phyloP scores from a whole-genome alignment of 2,329 filamentous ascomycete genomes.

The Bipolaris cookei region DNA sequence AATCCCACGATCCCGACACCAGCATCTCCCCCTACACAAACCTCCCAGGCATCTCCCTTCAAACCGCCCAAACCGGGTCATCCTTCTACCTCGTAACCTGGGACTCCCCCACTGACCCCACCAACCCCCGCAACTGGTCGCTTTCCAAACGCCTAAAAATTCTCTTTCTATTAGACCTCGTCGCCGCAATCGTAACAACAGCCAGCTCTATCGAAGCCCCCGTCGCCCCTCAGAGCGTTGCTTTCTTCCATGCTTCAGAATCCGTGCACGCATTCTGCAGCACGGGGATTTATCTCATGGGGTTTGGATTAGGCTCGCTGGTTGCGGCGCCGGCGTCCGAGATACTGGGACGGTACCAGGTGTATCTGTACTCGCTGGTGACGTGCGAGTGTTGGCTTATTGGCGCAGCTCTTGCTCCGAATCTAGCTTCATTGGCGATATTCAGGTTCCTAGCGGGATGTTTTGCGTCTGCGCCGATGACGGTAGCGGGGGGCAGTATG shows the following conservation, averaged over 20 bases:
- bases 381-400: not conserved
- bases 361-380: not conserved
- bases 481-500: not conserved
- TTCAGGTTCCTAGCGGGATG: not conserved
- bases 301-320: not conserved
- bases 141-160: no score
- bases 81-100: no score
- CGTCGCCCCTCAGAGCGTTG: not conserved
- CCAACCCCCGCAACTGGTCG: no score
- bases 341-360: not conserved
- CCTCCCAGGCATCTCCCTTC: no score
- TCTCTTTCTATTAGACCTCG: no score
- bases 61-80: no score
- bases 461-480: not conserved
- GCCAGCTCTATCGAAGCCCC: not conserved
- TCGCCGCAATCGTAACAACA: not conserved
- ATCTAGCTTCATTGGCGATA: not conserved
- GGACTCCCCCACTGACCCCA: no score
- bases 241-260: not conserved
- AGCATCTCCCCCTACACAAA: no score
- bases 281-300: not conserved
- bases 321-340: not conserved
- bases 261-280: not conserved
- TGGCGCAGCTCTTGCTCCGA: not conserved
- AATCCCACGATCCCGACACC: no score